Evolutionary conservation across 164 flowering plant genomes (phyloP), one percentile per base, ranked within the genome.

Genomic region (Aristolochia contorta): DNA sequence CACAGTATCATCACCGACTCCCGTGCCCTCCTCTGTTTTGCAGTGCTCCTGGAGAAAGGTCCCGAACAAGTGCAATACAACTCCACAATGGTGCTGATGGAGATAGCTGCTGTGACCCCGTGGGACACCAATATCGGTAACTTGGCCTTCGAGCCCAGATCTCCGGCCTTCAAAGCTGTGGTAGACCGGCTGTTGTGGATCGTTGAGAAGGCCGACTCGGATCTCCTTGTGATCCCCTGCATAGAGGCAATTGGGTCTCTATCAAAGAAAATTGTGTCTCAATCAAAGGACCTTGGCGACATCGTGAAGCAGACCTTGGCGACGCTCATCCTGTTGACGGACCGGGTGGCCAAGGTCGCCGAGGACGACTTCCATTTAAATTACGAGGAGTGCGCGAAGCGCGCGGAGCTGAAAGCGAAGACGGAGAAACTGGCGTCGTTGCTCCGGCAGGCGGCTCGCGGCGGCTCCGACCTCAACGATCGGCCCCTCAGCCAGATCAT

Each of bases 1-100:
- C 66, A 71, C 0, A 87, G 78, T 77, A 81, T n/a, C n/a, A n/a
- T 89, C 56, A 85, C 92, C 0, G 97, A 89, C 59, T 89, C 97
- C 0, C 65, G 85, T 54, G 97, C 94, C 2, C 75, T 89, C 1
- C 58, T 87, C 2, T 87, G 97, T 59, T 85, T 89, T 21, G 87
- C 97, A 0, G 80, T 85, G 6, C 61, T 89, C 33, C 65, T 89
- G 1, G 91, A 87, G 67, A 89, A 84, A 47, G 92, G 94, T 3
- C 60, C 72, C 4, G 85, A 77, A 0, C 91, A n/a, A n/a, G n/a
- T n/a, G n/a, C n/a, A n/a, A n/a, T n/a, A n/a, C n/a, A n/a, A n/a
- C n/a, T n/a, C n/a, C 0, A 86, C 91, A 21, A 77, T 84, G 88
- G 94, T 94, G 7, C 41, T 89, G 71, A 78, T 78, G 87, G 97